phyloP scores from a whole-genome alignment of 2,329 filamentous ascomycete species.

The Microdochium nivale region DNA sequence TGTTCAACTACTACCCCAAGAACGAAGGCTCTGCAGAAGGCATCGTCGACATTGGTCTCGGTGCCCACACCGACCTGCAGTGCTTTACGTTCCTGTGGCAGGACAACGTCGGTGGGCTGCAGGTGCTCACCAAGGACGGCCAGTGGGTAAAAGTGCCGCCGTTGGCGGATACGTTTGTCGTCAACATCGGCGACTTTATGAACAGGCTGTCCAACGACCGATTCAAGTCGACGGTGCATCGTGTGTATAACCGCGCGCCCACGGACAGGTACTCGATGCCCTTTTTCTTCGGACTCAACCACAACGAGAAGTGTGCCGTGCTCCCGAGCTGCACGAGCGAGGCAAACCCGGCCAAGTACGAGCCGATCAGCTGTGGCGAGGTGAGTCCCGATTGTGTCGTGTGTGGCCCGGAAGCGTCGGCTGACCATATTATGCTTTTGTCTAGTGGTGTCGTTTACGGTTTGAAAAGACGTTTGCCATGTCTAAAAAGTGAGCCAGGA shows the following conservation, averaged over 20 bases:
- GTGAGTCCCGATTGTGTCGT: not conserved
- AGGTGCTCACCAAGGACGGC: conserved; percentile 34
- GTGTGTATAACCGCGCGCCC: conserved; percentile 26
- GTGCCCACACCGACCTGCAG: conserved; percentile 39
- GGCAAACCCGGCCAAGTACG: conserved; percentile 2
- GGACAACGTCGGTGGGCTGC: conserved; percentile 31
- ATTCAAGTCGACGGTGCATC: conserved; percentile 32
- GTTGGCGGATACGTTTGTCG: conserved; percentile 30
- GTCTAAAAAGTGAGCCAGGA: not conserved
- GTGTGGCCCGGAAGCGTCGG: not conserved
- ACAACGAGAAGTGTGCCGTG: not conserved
- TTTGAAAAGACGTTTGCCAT: not conserved
- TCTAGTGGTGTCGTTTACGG: not conserved
- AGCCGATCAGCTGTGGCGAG: conserved; percentile 2
- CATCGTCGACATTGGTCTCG: conserved; percentile 21
- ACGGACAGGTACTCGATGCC: conserved; percentile 28
- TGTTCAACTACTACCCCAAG: conserved; percentile 14
- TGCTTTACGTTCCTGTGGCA: conserved; percentile 39
- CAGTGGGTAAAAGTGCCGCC: conserved; percentile 34
- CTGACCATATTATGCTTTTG: not conserved
- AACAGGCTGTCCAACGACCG: conserved; percentile 31
- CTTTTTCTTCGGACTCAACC: conserved; percentile 28
- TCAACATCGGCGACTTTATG: conserved; percentile 36
- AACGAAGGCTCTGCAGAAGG: conserved; percentile 1
- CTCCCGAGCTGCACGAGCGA: not conserved